Evolutionary conservation across 495 filamentous ascomycete species (phyloP), one percentile per base, ranked within the genome.

Genomic region (Peziza echinospora): DNA sequence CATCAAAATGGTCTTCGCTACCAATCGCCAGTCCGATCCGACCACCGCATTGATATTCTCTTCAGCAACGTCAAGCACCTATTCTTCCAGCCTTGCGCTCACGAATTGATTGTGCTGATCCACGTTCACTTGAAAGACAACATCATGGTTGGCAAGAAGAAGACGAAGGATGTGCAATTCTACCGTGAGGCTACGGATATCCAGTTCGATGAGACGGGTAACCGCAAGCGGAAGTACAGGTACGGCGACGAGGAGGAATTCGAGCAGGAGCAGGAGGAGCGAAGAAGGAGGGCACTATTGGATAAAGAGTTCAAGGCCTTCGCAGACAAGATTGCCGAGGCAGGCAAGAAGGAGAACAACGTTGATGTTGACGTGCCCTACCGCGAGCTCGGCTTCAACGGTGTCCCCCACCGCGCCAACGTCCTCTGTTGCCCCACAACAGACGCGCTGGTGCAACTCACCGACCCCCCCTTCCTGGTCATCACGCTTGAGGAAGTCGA

Each of bases 211-310:
- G 91, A 99, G 65, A 99, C 91, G 26, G 91, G 91, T 49, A 96
- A 94, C 60, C 73, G 91, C 41, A 93, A 94, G 64, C 80, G 91
- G 43, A 93, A 93, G 65, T 89, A 94, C 59, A 78, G 86, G n/a
- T 96, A 91, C 60, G 91, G 89, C 34, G 91, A 99, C 52, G 91
- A 99, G 60, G 91, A 99, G 56, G 91, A 99, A 60, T 96, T 96
- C 50, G 91, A 96, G 60, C 82, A 84, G 22, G 91, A 99, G 58
- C 91, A 99, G 63, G 87, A 99, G 61, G 91, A 99, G 60, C 75
- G 91, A 56, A 72, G 87, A 51, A 76, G 86, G 21, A 69, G 89
- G 25, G 84, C 84, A n/a, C 78, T 79, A 24, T 74, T 99, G 26
- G 87, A 99, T 60, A 82, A 84, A 41, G 76, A 87, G 51, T 99